phyloP scores from a whole-genome alignment of 176 grass and related monocot species.

The Tillandsia fasciculata region DNA sequence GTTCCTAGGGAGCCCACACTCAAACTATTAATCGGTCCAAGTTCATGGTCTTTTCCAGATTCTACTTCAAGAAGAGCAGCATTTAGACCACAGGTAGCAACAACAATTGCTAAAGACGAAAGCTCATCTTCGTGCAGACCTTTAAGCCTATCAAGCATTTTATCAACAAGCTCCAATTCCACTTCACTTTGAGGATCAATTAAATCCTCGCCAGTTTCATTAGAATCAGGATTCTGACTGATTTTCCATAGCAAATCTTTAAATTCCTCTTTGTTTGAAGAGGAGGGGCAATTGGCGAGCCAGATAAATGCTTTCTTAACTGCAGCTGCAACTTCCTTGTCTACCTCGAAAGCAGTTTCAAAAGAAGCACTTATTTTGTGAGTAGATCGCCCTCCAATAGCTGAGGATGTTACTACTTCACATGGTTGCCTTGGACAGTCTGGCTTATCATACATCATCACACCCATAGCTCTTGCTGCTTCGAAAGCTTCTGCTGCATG shows the following conservation, averaged over 20 bases:
- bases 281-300: slow-evolving; percentile 44
- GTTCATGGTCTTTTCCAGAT: slow-evolving; percentile 25
- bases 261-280: slow-evolving; percentile 58
- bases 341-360: slow-evolving; percentile 86
- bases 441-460: slow-evolving; percentile 96
- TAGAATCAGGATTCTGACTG: slow-evolving; percentile 66
- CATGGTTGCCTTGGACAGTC: slow-evolving; percentile 49
- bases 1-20: slow-evolving; percentile 3
- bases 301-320: slow-evolving; percentile 70
- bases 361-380: slow-evolving; percentile 74
- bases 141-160: slow-evolving; percentile 69
- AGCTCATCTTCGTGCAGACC: slow-evolving; percentile 72
- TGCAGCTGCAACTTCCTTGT: slow-evolving; percentile 76
- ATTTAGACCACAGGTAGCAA: slow-evolving; percentile 85
- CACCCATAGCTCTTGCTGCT: slow-evolving; percentile 64
- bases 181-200: slow-evolving; percentile 1
- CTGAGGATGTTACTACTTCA: slow-evolving; percentile 46
- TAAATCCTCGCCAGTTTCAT: slow-evolving; percentile 17
- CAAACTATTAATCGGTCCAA: not conserved
- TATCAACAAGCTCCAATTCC: slow-evolving; percentile 28
- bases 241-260: slow-evolving; percentile 66
- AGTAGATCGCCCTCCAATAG: slow-evolving; percentile 49
- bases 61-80: slow-evolving; percentile 61
- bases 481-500: slow-evolving; percentile 64
- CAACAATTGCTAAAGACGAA: slow-evolving; percentile 74